These are phyloP conservation scores for Phaeosphaeriaceae sp. DNA, from an alignment of 2,329 filamentous ascomycete genomes.

Conservation along the genomic window DNA sequence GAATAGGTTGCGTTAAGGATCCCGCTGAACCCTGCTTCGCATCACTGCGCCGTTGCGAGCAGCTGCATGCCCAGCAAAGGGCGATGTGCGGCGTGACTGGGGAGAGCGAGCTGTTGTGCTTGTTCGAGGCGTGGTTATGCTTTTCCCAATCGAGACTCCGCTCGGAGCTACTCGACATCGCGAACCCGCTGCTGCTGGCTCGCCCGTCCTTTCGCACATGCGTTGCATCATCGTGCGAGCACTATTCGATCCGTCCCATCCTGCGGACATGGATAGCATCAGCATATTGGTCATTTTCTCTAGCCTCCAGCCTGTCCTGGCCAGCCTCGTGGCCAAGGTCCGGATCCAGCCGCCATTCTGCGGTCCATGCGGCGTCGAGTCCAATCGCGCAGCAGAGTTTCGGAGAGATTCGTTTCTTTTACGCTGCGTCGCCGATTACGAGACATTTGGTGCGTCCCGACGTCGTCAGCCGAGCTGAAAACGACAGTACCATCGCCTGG, in stretches of 20 bases:
- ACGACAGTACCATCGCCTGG: neutral
- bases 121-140: conserved; percentile 30
- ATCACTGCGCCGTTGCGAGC: conserved; percentile 35
- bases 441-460: conserved; percentile 31
- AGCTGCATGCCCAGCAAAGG: conserved; percentile 31
- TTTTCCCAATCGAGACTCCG: conserved; percentile 17
- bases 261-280: conserved; percentile 20
- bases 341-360: conserved; percentile 37
- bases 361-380: conserved; percentile 33
- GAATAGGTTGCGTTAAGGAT: conserved; percentile 39
- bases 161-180: neutral
- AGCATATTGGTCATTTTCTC: conserved; percentile 15
- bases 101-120: conserved; percentile 27
- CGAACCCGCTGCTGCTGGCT: conserved; percentile 1
- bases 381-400: conserved; percentile 33
- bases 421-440: conserved; percentile 34
- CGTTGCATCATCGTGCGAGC: conserved; percentile 13
- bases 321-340: conserved; percentile 38
- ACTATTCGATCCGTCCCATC: conserved; percentile 10
- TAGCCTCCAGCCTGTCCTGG: conserved; percentile 17
- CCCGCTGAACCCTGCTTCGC: conserved; percentile 39
- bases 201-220: conserved; percentile 3
- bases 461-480: conserved; percentile 21
- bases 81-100: conserved; percentile 23
- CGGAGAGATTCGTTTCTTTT: conserved; percentile 34